Percentiles rank a stretch among this genome's conserved stretches.
Conservation (phyloP, 2,329 filamentous ascomycete genomes). For the Pyrenophora teres region DNA sequence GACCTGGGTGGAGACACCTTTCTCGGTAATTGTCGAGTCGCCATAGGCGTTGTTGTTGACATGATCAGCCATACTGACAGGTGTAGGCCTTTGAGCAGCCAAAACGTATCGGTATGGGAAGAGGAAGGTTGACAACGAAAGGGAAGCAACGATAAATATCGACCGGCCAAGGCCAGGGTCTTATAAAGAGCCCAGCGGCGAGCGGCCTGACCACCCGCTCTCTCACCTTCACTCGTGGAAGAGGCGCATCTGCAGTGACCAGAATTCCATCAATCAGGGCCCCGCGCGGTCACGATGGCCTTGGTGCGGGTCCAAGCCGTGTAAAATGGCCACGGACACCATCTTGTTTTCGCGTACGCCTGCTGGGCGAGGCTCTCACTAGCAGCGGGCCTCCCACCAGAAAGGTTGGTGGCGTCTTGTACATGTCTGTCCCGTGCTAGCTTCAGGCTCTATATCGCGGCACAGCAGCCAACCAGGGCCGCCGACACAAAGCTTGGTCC, state of each 20-base stretch:
- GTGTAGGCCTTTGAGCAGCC: slow-evolving; percentile 14
- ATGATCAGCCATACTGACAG: slow-evolving; percentile 30
- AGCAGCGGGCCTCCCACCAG: slow-evolving; percentile 26
- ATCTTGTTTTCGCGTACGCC: slow-evolving; percentile 17
- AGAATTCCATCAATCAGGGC: slow-evolving; percentile 33
- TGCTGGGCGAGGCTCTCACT: slow-evolving; percentile 21
- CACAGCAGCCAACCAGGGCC: slow-evolving; percentile 21
- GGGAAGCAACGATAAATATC: slow-evolving; percentile 19
- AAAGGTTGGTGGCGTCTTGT: slow-evolving; percentile 20
- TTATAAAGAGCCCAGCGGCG: slow-evolving; percentile 27
- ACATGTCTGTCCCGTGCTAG: slow-evolving; percentile 17
- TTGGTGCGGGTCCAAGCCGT: slow-evolving; percentile 19
- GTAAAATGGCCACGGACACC: slow-evolving; percentile 18
- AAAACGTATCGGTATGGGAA: slow-evolving; percentile 15
- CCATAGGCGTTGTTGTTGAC: slow-evolving; percentile 25
- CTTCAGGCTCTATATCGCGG: slow-evolving; percentile 9
- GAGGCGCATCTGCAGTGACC: slow-evolving; percentile 5
- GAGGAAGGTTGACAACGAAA: slow-evolving; percentile 24
- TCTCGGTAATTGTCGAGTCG: slow-evolving; percentile 24
- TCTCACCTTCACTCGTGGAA: no score
- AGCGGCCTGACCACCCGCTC: neutral
- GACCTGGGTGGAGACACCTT: slow-evolving; percentile 23
- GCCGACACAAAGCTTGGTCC: slow-evolving; percentile 18
- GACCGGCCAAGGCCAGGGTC: neutral
- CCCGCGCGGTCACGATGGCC: slow-evolving; percentile 15